phyloP scores from a whole-genome alignment of 2,329 filamentous ascomycete species.

The Monosporascus cannonballus region DNA sequence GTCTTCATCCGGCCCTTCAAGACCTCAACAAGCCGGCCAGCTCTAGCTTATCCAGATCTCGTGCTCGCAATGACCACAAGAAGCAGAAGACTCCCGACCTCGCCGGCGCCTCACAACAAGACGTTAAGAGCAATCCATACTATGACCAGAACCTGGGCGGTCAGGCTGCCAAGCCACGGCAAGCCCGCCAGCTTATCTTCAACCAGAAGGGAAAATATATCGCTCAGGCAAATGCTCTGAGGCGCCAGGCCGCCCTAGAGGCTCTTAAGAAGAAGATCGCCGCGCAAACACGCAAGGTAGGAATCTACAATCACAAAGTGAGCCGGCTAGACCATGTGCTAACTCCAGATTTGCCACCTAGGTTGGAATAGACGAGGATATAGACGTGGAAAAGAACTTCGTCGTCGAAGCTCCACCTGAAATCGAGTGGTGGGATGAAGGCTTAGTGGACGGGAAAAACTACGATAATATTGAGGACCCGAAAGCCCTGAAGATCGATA shows the following conservation, averaged over 20 bases:
- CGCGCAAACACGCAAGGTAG: conserved; percentile 67
- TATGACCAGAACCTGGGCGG: conserved; percentile 65
- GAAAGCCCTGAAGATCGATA: conserved; percentile 64
- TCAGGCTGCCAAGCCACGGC: conserved; percentile 56
- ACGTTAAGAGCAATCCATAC: conserved; percentile 62
- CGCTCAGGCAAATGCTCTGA: conserved; percentile 81
- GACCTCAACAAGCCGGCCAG: conserved; percentile 16
- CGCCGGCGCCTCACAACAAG: conserved; percentile 22
- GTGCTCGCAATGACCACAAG: conserved; percentile 10
- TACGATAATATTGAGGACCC: conserved; percentile 67
- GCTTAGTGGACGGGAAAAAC: conserved; percentile 65
- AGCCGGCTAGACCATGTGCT: background rate
- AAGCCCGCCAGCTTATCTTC: conserved; percentile 75
- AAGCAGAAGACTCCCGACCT: conserved; percentile 30
- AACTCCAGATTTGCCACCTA: background rate
- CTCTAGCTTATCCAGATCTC: conserved; percentile 8
- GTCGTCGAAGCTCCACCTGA: conserved; percentile 77
- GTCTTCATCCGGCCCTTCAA: conserved; percentile 58
- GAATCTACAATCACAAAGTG: background rate
- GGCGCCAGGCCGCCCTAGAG: conserved; percentile 82
- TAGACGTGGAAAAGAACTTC: conserved; percentile 85
- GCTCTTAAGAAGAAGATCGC: conserved; percentile 93
- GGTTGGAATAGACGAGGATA: conserved; percentile 87
- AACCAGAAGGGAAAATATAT: conserved; percentile 98
- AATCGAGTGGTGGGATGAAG: conserved; percentile 98